A percentile compares a stretch with the other conserved stretches of the same genome.
Evolutionary conservation across 2,329 filamentous ascomycete species (phyloP).

Genomic region (Botrytis fragariae): DNA sequence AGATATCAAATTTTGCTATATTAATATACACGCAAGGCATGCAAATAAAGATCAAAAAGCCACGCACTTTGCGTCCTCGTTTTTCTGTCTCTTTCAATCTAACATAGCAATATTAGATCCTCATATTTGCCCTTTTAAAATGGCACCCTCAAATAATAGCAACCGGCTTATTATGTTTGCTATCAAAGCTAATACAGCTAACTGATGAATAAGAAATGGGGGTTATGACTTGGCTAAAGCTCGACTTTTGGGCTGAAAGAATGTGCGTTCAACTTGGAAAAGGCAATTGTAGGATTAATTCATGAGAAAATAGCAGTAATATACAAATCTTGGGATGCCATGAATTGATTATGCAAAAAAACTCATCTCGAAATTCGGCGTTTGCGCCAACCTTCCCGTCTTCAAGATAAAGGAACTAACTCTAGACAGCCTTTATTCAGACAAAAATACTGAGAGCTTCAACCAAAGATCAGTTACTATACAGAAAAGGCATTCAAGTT

Average conservation of each 20-base stretch:
- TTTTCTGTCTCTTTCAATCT: neutral
- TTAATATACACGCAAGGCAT: neutral
- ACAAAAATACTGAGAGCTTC: neutral
- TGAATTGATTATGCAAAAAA: neutral
- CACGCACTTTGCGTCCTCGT: neutral
- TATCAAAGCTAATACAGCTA: neutral
- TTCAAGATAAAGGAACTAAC: neutral
- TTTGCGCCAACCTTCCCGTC: neutral
- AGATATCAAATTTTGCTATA: neutral
- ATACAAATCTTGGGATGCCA: neutral
- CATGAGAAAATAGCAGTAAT: neutral
- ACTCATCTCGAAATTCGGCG: neutral
- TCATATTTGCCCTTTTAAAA: neutral
- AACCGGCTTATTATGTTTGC: neutral
- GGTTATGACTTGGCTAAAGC: neutral
- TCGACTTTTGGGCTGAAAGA: neutral
- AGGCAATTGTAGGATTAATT: neutral
- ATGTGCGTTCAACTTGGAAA: neutral
- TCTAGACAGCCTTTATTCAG: neutral
- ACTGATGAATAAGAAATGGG: neutral
- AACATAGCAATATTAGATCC: neutral
- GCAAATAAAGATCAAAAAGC: neutral
- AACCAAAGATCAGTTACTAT: neutral
- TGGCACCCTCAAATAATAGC: too few relatives aligned
- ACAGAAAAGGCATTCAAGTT: neutral